These are phyloP conservation scores for Pichia nakasei DNA, from an alignment of 805 yeast species.

Conservation along the genomic window DNA sequence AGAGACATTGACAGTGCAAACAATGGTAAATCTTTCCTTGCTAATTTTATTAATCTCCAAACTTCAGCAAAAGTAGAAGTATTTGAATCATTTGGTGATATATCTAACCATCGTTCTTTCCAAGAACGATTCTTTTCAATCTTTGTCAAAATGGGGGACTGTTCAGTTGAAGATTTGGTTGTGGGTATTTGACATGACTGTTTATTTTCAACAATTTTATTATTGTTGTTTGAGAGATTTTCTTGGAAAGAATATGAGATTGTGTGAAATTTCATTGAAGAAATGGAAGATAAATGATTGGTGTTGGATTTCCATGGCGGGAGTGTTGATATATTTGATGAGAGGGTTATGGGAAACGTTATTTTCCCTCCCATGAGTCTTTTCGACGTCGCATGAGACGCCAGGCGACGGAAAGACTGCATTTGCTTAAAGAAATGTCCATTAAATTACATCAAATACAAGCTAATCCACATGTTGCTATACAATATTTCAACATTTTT, in stretches of 20 bases:
- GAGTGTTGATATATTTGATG: too few relatives aligned
- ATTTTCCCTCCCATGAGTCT: background rate
- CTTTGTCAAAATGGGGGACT: background rate
- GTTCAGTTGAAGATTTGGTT: background rate
- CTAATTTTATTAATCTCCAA: slow-evolving; percentile 32
- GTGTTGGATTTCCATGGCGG: too few relatives aligned
- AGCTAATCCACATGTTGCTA: too few relatives aligned
- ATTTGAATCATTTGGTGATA: slow-evolving; percentile 24
- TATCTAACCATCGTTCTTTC: slow-evolving; percentile 25
- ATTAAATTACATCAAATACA: too few relatives aligned
- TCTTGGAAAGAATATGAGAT: background rate
- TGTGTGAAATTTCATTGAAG: background rate
- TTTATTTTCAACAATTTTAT: background rate
- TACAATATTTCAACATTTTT: too few relatives aligned
- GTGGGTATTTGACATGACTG: background rate
- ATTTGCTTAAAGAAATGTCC: background rate
- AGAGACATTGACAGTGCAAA: slow-evolving; percentile 35
- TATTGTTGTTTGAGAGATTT: background rate
- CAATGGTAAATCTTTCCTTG: slow-evolving; percentile 37
- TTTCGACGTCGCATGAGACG: background rate
- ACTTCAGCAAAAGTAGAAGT: slow-evolving; percentile 31
- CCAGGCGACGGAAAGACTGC: background rate
- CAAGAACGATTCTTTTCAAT: slow-evolving; percentile 11
- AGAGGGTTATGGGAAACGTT: background rate
- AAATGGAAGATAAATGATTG: background rate